Conservation (phyloP, 129 eudicot genomes). For the Dittrichia graveolens region DNA sequence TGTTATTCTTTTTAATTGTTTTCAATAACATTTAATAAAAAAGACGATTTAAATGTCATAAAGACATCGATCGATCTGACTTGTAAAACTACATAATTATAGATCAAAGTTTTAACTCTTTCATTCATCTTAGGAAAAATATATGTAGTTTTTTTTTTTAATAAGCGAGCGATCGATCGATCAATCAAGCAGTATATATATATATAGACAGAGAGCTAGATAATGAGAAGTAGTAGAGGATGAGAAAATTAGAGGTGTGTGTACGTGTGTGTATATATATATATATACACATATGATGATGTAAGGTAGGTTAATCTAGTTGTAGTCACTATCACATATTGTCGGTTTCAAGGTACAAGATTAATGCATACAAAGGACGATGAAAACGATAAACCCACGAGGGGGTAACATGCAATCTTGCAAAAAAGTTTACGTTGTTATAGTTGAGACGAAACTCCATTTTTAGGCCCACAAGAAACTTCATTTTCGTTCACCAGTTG, state of each 20-base stretch:
- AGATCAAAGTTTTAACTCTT: too few relatives aligned
- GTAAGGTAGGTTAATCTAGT: constrained; percentile 29
- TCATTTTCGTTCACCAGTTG: constrained; percentile 40
- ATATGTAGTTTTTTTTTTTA: too few relatives aligned
- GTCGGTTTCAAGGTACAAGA: constrained; percentile 45
- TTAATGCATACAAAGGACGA: constrained; percentile 42
- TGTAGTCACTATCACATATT: constrained; percentile 49
- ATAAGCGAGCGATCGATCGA: too few relatives aligned
- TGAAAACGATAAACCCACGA: constrained; percentile 62
- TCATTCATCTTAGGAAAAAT: too few relatives aligned
- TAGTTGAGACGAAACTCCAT: constrained; percentile 34
- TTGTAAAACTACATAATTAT: constrained; percentile 5
- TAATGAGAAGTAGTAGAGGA: constrained; percentile 17
- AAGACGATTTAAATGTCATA: not conserved
- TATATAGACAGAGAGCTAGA: too few relatives aligned
- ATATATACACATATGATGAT: constrained; percentile 5
- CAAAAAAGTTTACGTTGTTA: constrained; percentile 32
- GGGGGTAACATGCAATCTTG: constrained; percentile 78
- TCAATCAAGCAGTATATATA: not conserved
- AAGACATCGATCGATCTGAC: not conserved
- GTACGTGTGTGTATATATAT: too few relatives aligned
- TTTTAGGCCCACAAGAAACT: constrained; percentile 43
- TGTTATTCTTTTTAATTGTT: constrained; percentile 17
- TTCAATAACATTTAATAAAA: not conserved
- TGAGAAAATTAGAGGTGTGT: constrained; percentile 8